A percentile compares a stretch with the other conserved stretches of the same genome.
phyloP scores from a whole-genome alignment of 2,329 filamentous ascomycete species.

The Coniella lustricola region DNA sequence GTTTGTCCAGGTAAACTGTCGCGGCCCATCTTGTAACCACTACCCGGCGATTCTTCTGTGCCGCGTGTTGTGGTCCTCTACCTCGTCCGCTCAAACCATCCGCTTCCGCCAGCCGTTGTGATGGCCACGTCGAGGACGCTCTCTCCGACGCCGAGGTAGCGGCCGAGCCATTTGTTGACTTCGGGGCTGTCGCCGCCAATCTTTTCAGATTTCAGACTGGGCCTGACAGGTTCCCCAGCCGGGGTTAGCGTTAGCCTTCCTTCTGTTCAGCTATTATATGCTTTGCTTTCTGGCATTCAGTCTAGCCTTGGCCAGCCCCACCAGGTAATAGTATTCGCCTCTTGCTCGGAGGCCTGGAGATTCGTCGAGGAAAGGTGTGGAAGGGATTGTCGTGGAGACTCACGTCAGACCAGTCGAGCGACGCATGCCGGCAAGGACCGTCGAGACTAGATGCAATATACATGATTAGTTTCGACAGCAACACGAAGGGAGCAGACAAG shows the following conservation, averaged over 20 bases:
- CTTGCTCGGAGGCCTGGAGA: too few species aligned
- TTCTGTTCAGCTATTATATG: background rate
- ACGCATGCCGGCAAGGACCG: slow-evolving; percentile 94
- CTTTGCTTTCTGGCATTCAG: too few species aligned
- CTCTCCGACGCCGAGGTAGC: slow-evolving; percentile 90
- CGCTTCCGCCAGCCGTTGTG: slow-evolving; percentile 78
- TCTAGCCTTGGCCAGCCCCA: too few species aligned
- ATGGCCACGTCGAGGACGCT: slow-evolving; percentile 98
- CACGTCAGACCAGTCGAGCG: slow-evolving; percentile 97
- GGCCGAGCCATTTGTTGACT: slow-evolving; percentile 81
- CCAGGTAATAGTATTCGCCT: too few species aligned
- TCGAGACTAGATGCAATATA: slow-evolving; percentile 62
- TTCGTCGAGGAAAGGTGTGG: too few species aligned
- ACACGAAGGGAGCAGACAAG: slow-evolving; percentile 19
- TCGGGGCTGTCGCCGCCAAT: slow-evolving; percentile 75
- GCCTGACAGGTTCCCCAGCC: slow-evolving; percentile 40
- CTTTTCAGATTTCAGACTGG: slow-evolving; percentile 82
- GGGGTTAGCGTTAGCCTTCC: slow-evolving; percentile 36
- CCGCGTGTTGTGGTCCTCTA: slow-evolving; percentile 29
- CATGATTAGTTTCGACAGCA: too few species aligned
- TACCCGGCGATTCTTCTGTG: too few species aligned
- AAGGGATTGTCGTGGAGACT: slow-evolving; percentile 36
- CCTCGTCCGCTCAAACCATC: slow-evolving; percentile 86
- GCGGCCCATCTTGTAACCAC: too few species aligned
- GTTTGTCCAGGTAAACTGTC: too few species aligned